A percentile compares a stretch with the other conserved stretches of the same genome.
Conservation (phyloP, 345 rosid genomes). For the Salix koriyanagi region DNA sequence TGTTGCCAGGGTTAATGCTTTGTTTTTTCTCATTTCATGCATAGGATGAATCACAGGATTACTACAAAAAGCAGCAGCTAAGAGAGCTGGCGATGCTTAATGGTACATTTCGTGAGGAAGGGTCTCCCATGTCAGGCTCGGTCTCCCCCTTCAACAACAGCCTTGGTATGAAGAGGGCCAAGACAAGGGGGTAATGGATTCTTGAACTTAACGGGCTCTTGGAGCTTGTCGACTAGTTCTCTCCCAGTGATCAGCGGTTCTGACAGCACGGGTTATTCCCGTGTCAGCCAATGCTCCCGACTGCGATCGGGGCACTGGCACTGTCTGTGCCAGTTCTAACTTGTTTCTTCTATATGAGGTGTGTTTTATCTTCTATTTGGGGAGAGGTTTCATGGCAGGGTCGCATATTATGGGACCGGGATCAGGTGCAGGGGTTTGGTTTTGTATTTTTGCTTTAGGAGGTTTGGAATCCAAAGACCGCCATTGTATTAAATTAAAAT, state of each 20-base stretch:
- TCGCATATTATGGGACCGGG: slow-evolving; percentile 9
- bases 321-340: slow-evolving; percentile 35
- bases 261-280: slow-evolving; percentile 23
- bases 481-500: not conserved
- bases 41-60: slow-evolving; percentile 92
- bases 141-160: slow-evolving; percentile 81
- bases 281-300: slow-evolving; percentile 34
- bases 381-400: slow-evolving; percentile 15
- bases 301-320: slow-evolving; percentile 47
- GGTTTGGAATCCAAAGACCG: slow-evolving; percentile 19
- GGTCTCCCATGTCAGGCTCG: slow-evolving; percentile 91
- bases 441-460: slow-evolving; percentile 14
- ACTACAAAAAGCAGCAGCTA: slow-evolving; percentile 93
- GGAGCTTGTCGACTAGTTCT: slow-evolving; percentile 28
- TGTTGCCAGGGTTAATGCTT: not conserved
- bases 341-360: slow-evolving; percentile 34
- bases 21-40: not conserved
- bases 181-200: slow-evolving; percentile 64
- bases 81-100: slow-evolving; percentile 94
- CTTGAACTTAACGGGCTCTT: slow-evolving; percentile 15
- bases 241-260: slow-evolving; percentile 25
- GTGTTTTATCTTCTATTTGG: slow-evolving; percentile 29
- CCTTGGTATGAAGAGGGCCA: slow-evolving; percentile 96
- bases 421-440: slow-evolving; percentile 8
- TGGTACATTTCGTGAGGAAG: slow-evolving; percentile 85